Evolutionary conservation across 306 rosid species (phyloP), one percentile per base, ranked within the genome.

Genomic region (Myrica gale): DNA sequence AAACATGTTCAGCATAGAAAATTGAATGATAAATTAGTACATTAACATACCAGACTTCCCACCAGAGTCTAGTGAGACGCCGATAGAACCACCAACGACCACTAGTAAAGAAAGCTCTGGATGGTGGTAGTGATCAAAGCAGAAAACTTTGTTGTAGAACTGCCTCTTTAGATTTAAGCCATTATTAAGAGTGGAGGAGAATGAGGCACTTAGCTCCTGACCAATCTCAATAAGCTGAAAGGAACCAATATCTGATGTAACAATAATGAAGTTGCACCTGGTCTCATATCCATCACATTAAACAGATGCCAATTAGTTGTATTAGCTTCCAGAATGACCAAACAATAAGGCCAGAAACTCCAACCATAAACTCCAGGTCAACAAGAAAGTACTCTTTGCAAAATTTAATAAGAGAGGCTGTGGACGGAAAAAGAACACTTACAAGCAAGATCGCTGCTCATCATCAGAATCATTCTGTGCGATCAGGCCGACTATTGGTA

Each of bases 161-260:
- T 68, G 80, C 66, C 84, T 80, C 80, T 70, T 76, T 48, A 43
- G 75, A 20, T 74, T 81, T 56, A 82, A 78, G 75, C 85, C 87
- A 83, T 80, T 80, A 62, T 85, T 61, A 54, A 46, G 72, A 10
- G 74, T 83, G 43, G 90, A 77, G 81, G 83, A 65, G 44, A 88
- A 47, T 68, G 96, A 78, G 74, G 79, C 74, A 80, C 78, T 86
- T 76, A 93, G 90, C 54, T 88, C 94, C 77, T 77, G 82, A 82
- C 85, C 84, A 70, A 92, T 85, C 85, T 90, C 97, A 76, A 95
- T 79, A 68, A 82, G 91, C 74, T 88, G 91, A 82, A 92, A 82
- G 44, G 83, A 95, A 76, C 99, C 97, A n/a, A n/a, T n/a, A 74
- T 92, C 97, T 41, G 88, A 87, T 4, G 96, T 87, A 76, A 95